phyloP scores from a whole-genome alignment of 2,329 filamentous ascomycete genomes.

The Sporothrix variecibatus region DNA sequence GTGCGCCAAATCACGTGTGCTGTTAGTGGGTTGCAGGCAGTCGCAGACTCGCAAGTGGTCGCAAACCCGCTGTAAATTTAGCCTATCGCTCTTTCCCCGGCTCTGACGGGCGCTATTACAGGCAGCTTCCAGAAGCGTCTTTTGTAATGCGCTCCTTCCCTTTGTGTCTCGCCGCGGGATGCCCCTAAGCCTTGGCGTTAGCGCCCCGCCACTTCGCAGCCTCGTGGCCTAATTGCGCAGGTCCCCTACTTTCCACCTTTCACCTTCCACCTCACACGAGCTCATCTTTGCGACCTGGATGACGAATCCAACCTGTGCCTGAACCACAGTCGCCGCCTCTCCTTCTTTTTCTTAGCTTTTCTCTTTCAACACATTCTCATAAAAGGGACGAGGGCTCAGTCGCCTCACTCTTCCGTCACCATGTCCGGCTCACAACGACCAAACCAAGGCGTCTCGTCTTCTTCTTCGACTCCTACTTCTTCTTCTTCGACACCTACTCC shows the following conservation, averaged over 20 bases:
- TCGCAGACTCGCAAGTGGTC: background rate
- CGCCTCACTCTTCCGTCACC: slow-evolving; percentile 27
- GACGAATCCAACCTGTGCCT: slow-evolving; percentile 24
- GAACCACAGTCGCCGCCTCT: background rate
- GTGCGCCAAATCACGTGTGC: slow-evolving; percentile 31
- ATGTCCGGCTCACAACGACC: slow-evolving; percentile 52
- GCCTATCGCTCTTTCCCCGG: slow-evolving; percentile 2
- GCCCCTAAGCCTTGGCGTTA: slow-evolving; percentile 10
- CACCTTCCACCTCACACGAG: background rate
- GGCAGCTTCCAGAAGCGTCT: slow-evolving; percentile 19
- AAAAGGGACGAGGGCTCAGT: slow-evolving; percentile 1
- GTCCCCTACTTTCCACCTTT: background rate
- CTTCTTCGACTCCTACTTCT: slow-evolving; percentile 8
- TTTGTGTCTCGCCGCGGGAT: background rate
- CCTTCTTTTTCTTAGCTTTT: background rate
- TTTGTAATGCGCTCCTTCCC: slow-evolving; percentile 5
- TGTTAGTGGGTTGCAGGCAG: background rate
- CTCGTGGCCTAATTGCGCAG: slow-evolving; percentile 13
- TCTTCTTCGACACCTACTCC: slow-evolving; percentile 40
- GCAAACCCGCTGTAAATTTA: background rate
- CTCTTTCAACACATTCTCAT: background rate
- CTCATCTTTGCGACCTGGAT: slow-evolving; percentile 2
- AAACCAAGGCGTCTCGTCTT: background rate
- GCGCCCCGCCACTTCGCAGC: slow-evolving; percentile 16
- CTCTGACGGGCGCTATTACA: background rate